Percentiles rank a stretch among this genome's conserved stretches.
Conservation (phyloP, 2,329 filamentous ascomycete genomes). For the Fusarium ramigenum region DNA sequence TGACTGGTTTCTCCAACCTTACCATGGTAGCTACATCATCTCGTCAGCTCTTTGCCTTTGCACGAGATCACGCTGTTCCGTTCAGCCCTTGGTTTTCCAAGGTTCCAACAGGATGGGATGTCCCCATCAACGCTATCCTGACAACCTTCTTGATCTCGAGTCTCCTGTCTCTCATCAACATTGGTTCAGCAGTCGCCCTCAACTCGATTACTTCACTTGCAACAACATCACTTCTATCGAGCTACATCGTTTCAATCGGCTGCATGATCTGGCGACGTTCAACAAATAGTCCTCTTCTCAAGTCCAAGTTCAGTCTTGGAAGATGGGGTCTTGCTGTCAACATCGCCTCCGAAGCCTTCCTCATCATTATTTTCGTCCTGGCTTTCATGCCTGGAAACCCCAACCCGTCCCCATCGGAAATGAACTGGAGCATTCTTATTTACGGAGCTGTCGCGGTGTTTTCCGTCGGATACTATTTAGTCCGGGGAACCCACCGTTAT, state of each 20-base stretch:
- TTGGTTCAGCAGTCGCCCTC: conserved; percentile 29
- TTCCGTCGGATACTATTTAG: conserved; percentile 24
- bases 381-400: conserved; percentile 38
- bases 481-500: conserved; percentile 26
- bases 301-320: conserved; percentile 30
- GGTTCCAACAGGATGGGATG: conserved; percentile 27
- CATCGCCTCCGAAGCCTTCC: conserved; percentile 30
- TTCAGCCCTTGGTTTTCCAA: conserved; percentile 37
- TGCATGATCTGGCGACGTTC: conserved; percentile 39
- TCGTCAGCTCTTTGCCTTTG: conserved; percentile 36
- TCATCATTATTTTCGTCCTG: conserved; percentile 31
- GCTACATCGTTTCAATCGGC: conserved; percentile 36
- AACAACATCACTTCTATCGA: conserved; percentile 32
- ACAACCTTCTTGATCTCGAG: conserved; percentile 33
- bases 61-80: conserved; percentile 34
- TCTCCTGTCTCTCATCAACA: conserved; percentile 34
- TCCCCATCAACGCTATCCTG: conserved; percentile 32
- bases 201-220: conserved; percentile 35
- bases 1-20: conserved; percentile 37
- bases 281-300: conserved; percentile 17
- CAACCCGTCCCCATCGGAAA: conserved; percentile 17
- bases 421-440: conserved; percentile 39
- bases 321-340: conserved; percentile 31
- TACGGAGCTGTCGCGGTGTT: conserved; percentile 13
- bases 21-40: conserved; percentile 38